A percentile compares a stretch with the other conserved stretches of the same genome.
Conservation (phyloP, 306 rosid species). For the Cucurbita maxima region DNA sequence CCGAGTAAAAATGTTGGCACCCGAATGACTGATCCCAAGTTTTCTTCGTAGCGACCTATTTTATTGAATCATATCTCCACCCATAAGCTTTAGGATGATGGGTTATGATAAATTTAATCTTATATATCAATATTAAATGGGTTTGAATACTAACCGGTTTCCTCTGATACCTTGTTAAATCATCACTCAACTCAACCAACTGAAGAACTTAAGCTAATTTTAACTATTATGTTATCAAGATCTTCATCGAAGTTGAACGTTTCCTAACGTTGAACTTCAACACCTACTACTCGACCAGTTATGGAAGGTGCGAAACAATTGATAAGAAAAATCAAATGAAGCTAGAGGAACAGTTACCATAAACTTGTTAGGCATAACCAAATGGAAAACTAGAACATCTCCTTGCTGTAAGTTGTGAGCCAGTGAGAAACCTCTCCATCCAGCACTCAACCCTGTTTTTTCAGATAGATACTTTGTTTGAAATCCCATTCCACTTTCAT, state of each 20-base stretch:
- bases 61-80: background rate
- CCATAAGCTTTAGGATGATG: too few species aligned
- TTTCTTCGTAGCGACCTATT: background rate
- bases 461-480: background rate
- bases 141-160: too few species aligned
- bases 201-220: too few species aligned
- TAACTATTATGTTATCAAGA: background rate
- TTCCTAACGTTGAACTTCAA: background rate
- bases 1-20: background rate
- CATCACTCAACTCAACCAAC: too few species aligned
- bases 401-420: conserved; percentile 6
- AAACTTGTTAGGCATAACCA: conserved; percentile 13
- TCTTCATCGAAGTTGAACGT: background rate
- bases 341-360: conserved; percentile 4
- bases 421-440: conserved; percentile 11
- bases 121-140: too few species aligned
- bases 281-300: background rate
- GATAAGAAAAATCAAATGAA: background rate
- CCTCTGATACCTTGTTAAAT: too few species aligned
- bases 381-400: conserved; percentile 10
- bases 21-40: background rate
- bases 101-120: too few species aligned
- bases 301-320: background rate
- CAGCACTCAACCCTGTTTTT: conserved; percentile 10
- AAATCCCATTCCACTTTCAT: conserved; percentile 12